Percentiles rank a stretch among this genome's conserved stretches.
phyloP scores from a whole-genome alignment of 257 asterid genomes.

The Ballota nigra region DNA sequence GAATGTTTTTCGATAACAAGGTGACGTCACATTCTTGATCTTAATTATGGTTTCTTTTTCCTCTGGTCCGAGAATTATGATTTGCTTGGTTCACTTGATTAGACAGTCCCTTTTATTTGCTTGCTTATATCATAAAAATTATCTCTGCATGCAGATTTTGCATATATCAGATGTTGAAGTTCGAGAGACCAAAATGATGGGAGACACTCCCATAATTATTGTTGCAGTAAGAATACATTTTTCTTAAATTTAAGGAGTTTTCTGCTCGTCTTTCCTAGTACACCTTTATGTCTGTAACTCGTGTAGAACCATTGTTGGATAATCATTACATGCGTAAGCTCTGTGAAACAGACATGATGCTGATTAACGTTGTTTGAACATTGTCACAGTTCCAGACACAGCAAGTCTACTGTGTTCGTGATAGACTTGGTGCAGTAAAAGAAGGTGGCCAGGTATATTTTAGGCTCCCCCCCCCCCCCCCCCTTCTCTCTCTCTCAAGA shows the following conservation, averaged over 20 bases:
- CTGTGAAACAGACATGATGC: not conserved
- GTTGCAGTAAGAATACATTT: slow-evolving; percentile 48
- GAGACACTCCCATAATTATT: slow-evolving; percentile 85
- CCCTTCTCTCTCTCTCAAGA: not conserved
- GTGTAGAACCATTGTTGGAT: not conserved
- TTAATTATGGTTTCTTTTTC: not conserved
- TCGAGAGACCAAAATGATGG: slow-evolving; percentile 95
- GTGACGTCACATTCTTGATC: slow-evolving; percentile 34
- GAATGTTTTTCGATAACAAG: slow-evolving; percentile 77
- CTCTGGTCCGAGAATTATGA: not conserved
- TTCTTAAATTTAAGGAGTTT: not conserved
- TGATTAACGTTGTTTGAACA: slow-evolving; percentile 21
- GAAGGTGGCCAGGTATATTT: slow-evolving; percentile 89
- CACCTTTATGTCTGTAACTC: not conserved
- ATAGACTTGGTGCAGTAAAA: slow-evolving; percentile 65
- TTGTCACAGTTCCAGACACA: slow-evolving; percentile 86
- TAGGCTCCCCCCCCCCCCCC: not conserved
- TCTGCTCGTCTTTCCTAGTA: not conserved
- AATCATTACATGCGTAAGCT: not conserved
- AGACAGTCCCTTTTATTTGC: not conserved
- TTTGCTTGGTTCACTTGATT: not conserved
- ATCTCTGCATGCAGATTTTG: slow-evolving; percentile 60
- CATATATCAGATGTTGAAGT: slow-evolving; percentile 90
- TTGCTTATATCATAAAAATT: not conserved
- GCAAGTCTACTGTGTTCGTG: slow-evolving; percentile 86